Conservation (phyloP, 1,284 basidiomycete genomes). For the Pholiota adiposa region DNA sequence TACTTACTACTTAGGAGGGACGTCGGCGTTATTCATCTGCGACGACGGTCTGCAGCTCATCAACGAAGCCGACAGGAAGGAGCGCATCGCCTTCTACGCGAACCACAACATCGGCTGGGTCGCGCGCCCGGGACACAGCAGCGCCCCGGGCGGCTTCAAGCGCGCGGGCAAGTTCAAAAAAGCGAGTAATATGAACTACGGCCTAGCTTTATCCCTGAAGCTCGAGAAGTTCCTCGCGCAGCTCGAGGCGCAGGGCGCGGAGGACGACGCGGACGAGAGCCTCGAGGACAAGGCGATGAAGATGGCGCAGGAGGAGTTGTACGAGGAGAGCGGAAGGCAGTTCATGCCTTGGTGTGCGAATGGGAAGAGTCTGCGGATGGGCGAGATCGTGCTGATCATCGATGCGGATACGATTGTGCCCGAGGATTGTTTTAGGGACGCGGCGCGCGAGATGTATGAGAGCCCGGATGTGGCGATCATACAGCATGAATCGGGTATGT, state of each 20-base stretch:
- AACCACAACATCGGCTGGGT: constrained; percentile 86
- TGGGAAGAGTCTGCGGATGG: constrained; percentile 62
- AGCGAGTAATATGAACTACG: constrained; percentile 80
- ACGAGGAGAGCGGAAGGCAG: constrained; percentile 54
- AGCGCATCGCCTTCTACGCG: constrained; percentile 78
- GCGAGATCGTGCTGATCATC: constrained; percentile 74
- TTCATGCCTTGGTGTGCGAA: constrained; percentile 72
- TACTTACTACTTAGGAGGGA: constrained; percentile 46
- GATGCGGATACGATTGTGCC: constrained; percentile 88
- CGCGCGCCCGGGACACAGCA: constrained; percentile 72
- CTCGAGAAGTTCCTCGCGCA: constrained; percentile 70
- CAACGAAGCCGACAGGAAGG: constrained; percentile 60
- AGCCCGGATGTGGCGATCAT: constrained; percentile 83
- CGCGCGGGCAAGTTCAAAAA: constrained; percentile 91
- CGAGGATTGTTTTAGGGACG: constrained; percentile 82
- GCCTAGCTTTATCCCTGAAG: constrained; percentile 62
- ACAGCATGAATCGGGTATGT: constrained; percentile 76
- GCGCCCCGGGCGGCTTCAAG: constrained; percentile 63
- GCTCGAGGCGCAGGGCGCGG: constrained; percentile 48
- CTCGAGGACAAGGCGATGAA: constrained; percentile 71
- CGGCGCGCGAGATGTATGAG: constrained; percentile 80
- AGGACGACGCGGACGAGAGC: constrained; percentile 44
- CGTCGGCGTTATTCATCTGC: constrained; percentile 78
- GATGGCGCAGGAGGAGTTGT: constrained; percentile 68
- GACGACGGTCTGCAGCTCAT: constrained; percentile 80